Percentiles rank a stretch among this genome's conserved stretches.
These are phyloP conservation scores for Lanzia echinophila DNA, from an alignment of 2,329 filamentous ascomycete species.

Conservation along the genomic window DNA sequence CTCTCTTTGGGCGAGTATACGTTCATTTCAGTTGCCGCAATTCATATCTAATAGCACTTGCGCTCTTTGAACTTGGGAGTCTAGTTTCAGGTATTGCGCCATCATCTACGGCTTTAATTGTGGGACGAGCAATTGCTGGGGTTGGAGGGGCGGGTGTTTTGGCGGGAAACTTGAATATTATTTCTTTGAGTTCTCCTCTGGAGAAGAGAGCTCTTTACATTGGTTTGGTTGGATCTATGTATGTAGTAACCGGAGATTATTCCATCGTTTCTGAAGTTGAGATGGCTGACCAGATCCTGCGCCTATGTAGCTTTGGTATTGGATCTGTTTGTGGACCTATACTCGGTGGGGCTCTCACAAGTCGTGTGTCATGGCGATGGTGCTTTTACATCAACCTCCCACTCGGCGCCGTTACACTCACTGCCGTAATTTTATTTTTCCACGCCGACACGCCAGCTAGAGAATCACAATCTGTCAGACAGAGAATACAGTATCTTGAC, in stretches of 20 bases:
- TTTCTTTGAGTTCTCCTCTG: not conserved
- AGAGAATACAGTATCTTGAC: conserved; percentile 29
- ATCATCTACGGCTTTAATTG: conserved; percentile 39
- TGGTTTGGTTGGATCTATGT: not conserved
- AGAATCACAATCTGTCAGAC: conserved; percentile 14
- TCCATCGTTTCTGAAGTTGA: not conserved
- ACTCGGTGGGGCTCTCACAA: conserved; percentile 14
- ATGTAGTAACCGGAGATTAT: not conserved
- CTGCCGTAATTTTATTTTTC: conserved; percentile 37
- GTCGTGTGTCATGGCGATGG: conserved; percentile 25
- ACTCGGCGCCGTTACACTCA: conserved; percentile 33
- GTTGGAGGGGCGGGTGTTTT: conserved; percentile 42
- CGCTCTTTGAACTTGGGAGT: conserved; percentile 43
- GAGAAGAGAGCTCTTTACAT: not conserved
- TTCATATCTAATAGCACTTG: conserved; percentile 32
- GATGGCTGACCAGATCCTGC: not conserved
- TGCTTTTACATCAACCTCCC: conserved; percentile 33
- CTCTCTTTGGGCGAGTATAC: not conserved
- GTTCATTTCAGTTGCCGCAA: not conserved
- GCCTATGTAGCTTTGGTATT: not conserved
- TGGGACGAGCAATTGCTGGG: conserved; percentile 42
- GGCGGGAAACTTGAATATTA: conserved; percentile 34
- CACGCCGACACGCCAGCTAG: conserved; percentile 28
- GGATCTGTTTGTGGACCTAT: not conserved
- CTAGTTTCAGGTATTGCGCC: conserved; percentile 39